These are phyloP conservation scores for Cronartium ribicola DNA, from an alignment of 1,284 basidiomycete species.

Conservation along the genomic window DNA sequence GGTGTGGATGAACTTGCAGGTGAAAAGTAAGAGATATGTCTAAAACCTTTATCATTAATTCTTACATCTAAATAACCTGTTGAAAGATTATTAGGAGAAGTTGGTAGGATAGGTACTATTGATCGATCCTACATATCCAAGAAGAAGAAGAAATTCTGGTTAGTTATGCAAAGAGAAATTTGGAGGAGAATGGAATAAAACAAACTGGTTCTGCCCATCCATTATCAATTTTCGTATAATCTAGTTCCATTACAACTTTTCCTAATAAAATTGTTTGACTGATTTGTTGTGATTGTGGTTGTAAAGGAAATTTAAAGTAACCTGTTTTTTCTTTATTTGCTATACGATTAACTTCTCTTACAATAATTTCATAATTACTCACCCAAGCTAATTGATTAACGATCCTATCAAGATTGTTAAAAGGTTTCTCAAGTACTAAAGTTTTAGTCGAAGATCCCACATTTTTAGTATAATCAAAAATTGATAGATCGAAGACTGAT, in stretches of 20 bases:
- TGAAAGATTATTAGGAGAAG: conserved; percentile 12
- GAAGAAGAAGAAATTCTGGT: conserved; percentile 8
- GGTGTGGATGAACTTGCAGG: conserved; percentile 66
- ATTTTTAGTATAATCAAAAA: conserved; percentile 53
- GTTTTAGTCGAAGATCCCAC: conserved; percentile 56
- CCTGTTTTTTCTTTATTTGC: conserved; percentile 73
- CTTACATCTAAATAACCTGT: conserved; percentile 80
- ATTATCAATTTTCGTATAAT: conserved; percentile 70
- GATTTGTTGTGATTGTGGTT: not conserved
- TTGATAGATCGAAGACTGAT: conserved; percentile 71
- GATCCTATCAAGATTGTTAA: conserved; percentile 63
- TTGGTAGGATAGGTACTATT: conserved; percentile 1
- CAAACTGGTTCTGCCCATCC: conserved; percentile 79
- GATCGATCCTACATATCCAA: not conserved
- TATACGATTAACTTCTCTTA: conserved; percentile 81
- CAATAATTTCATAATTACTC: conserved; percentile 65
- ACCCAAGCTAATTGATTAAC: conserved; percentile 84
- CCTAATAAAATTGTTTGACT: conserved; percentile 53
- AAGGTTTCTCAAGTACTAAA: conserved; percentile 64
- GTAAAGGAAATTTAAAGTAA: conserved; percentile 62
- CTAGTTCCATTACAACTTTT: conserved; percentile 66
- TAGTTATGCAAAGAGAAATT: not conserved
- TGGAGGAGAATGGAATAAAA: not conserved
- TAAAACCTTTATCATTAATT: conserved; percentile 70
- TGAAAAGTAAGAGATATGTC: conserved; percentile 82